Evolutionary conservation across 1,284 basidiomycete genomes (phyloP).

Genomic region (Leucoagaricus sp.): DNA sequence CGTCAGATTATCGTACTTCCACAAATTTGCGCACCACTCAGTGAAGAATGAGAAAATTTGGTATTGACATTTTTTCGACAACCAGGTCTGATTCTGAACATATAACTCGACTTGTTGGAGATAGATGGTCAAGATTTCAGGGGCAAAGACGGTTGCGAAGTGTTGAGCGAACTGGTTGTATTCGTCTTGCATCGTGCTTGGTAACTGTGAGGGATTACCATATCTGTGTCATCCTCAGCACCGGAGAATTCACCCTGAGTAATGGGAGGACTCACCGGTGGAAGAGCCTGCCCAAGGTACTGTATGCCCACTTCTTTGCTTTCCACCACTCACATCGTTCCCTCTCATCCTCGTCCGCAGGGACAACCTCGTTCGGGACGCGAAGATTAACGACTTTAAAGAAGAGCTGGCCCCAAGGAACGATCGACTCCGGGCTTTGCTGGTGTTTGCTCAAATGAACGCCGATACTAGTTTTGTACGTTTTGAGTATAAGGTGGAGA

Average conservation of each 20-base stretch:
- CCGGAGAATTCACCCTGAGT: neutral
- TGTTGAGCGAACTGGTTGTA: slow-evolving; percentile 76
- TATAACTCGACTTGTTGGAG: slow-evolving; percentile 74
- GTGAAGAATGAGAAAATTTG: slow-evolving; percentile 82
- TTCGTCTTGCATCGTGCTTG: slow-evolving; percentile 64
- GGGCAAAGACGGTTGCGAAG: slow-evolving; percentile 78
- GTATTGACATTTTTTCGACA: slow-evolving; percentile 80
- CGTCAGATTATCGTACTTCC: no score
- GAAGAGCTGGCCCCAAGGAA: slow-evolving; percentile 84
- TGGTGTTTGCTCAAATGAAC: slow-evolving; percentile 73
- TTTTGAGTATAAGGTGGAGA: slow-evolving; percentile 80
- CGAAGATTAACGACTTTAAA: slow-evolving; percentile 74
- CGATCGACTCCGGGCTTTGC: slow-evolving; percentile 70
- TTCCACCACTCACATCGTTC: slow-evolving; percentile 86
- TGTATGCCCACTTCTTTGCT: slow-evolving; percentile 88
- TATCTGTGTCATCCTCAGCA: slow-evolving; percentile 46
- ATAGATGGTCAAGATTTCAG: slow-evolving; percentile 82
- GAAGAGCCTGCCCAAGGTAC: slow-evolving; percentile 72
- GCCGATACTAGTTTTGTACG: slow-evolving; percentile 79
- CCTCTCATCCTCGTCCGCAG: slow-evolving; percentile 71
- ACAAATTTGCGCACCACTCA: slow-evolving; percentile 84
- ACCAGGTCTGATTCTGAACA: slow-evolving; percentile 72
- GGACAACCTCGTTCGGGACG: slow-evolving; percentile 65
- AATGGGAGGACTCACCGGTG: slow-evolving; percentile 51
- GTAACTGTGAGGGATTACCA: slow-evolving; percentile 85